phyloP scores from a whole-genome alignment of 2,329 filamentous ascomycete species.

The Zymoseptoria brevis region DNA sequence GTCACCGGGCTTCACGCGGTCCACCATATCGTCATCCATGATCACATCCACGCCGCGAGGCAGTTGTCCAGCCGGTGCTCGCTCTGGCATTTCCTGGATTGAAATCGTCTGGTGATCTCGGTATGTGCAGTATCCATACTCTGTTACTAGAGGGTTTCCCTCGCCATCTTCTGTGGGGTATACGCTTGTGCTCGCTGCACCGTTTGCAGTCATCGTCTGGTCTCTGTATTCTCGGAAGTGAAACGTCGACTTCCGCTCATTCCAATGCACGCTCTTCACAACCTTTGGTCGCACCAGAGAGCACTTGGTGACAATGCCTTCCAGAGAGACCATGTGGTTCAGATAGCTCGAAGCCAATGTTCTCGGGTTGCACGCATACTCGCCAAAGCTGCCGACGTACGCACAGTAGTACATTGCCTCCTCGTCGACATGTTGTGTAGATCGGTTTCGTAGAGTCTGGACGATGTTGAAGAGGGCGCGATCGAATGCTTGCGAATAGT shows the following conservation, averaged over 20 bases:
- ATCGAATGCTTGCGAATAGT: constrained; percentile 82
- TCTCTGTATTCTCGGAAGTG: constrained; percentile 86
- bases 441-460: constrained; percentile 65
- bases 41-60: constrained; percentile 94
- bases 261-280: constrained; percentile 97
- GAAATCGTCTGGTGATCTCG: constrained; percentile 96
- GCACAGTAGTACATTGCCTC: constrained; percentile 89
- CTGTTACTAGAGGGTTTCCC: constrained; percentile 84
- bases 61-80: constrained; percentile 88
- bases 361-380: constrained; percentile 88
- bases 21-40: constrained; percentile 91
- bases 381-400: constrained; percentile 92
- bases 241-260: constrained; percentile 77
- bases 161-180: constrained; percentile 92
- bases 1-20: constrained; percentile 90
- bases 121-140: constrained; percentile 94
- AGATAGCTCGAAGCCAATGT: constrained; percentile 82
- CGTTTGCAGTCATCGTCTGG: constrained; percentile 90
- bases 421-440: constrained; percentile 65
- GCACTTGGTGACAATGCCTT: constrained; percentile 95
- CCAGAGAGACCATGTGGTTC: constrained; percentile 94
- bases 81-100: constrained; percentile 98
- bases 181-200: constrained; percentile 78
- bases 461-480: constrained; percentile 83
- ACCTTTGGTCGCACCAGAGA: constrained; percentile 93